These are phyloP conservation scores for Kazachstania kunashirensis DNA, from an alignment of 805 yeast species.

Conservation along the genomic window DNA sequence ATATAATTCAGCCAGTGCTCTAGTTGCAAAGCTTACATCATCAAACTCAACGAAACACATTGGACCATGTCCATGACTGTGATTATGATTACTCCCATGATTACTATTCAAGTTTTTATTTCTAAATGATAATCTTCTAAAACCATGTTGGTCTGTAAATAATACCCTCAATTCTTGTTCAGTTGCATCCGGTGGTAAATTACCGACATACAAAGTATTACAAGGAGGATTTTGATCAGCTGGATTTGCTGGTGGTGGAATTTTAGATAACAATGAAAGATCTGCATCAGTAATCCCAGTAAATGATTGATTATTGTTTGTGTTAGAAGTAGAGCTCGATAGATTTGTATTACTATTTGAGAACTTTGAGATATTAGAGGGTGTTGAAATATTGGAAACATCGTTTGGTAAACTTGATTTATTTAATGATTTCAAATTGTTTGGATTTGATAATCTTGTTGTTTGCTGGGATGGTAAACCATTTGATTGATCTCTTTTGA, in stretches of 20 bases:
- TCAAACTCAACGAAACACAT: slow-evolving; percentile 98
- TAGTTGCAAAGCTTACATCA: slow-evolving; percentile 81
- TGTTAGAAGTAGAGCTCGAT: background rate
- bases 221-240: slow-evolving; percentile 98
- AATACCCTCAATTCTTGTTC: slow-evolving; percentile 79
- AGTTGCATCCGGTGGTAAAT: slow-evolving; percentile 89
- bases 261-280: slow-evolving; percentile 58
- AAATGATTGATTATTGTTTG: slow-evolving; percentile 11
- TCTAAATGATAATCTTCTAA: slow-evolving; percentile 80
- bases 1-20: slow-evolving; percentile 83
- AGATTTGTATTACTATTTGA: background rate
- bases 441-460: background rate
- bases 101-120: slow-evolving; percentile 40
- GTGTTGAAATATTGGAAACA: background rate
- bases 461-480: background rate
- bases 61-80: slow-evolving; percentile 62
- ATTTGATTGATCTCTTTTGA: background rate
- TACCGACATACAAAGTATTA: slow-evolving; percentile 89
- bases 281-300: slow-evolving; percentile 37
- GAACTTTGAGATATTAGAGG: background rate
- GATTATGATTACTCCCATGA: slow-evolving; percentile 23
- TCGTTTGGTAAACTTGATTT: background rate
- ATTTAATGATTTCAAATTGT: background rate
- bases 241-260: slow-evolving; percentile 88
- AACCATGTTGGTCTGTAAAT: slow-evolving; percentile 80